Evolutionary conservation across 1,139 yeast species (phyloP).

Genomic region (Zygosaccharomyces pseudobailii): DNA sequence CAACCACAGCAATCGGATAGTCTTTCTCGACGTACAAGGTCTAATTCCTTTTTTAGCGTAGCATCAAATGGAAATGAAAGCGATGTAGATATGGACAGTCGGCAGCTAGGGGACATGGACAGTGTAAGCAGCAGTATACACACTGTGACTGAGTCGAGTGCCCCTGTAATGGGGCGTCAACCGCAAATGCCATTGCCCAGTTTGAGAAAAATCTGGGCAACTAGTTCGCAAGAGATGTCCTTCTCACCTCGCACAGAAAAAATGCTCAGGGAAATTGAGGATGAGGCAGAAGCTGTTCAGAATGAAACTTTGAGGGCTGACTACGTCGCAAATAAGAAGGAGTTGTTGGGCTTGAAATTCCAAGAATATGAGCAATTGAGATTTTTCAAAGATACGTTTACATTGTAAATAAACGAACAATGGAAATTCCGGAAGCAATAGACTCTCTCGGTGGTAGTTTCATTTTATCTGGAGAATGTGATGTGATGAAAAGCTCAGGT

Average conservation of each 20-base stretch:
- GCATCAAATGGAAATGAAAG: conserved; percentile 21
- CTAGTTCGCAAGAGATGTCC: conserved; percentile 2
- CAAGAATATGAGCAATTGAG: conserved; percentile 24
- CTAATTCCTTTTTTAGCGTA: conserved; percentile 17
- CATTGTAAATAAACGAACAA: conserved; percentile 13
- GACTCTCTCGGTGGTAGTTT: conserved; percentile 3
- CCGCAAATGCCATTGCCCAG: conserved; percentile 2
- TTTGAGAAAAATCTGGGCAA: conserved; percentile 6
- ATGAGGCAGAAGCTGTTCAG: conserved; percentile 14
- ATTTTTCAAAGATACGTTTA: conserved; percentile 27
- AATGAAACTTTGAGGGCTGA: conserved; percentile 15
- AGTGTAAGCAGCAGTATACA: conserved; percentile 25
- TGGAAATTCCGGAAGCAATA: conserved; percentile 7
- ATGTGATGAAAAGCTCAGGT: conserved; percentile 12
- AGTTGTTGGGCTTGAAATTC: conserved; percentile 19
- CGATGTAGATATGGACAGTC: conserved; percentile 28
- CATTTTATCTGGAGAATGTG: conserved; percentile 20
- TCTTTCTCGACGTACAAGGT: conserved; percentile 10
- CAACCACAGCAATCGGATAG: conserved; percentile 5
- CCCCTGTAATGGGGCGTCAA: conserved; percentile 3
- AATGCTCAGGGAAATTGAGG: conserved; percentile 1
- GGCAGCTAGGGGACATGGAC: conserved; percentile 16
- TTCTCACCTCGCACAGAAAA: conserved; percentile 5
- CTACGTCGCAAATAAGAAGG: conserved; percentile 17
- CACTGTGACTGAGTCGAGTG: conserved; percentile 13